Evolutionary conservation across 2,329 filamentous ascomycete species (phyloP).

Genomic region (Hymenoscyphus scutula): DNA sequence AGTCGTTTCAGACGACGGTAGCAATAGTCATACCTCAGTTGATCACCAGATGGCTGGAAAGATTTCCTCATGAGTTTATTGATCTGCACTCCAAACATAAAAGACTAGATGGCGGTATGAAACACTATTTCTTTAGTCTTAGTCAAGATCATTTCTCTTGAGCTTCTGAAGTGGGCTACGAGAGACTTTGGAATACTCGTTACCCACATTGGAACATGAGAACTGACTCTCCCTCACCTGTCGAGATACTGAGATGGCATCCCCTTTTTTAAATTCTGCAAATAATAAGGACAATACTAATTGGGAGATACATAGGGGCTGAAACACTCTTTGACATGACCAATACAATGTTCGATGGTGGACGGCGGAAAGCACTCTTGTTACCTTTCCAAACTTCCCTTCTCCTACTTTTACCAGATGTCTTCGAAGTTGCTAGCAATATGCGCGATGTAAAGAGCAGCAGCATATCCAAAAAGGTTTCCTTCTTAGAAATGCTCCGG

Average conservation of each 20-base stretch:
- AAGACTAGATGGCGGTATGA: conserved; percentile 56
- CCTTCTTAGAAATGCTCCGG: conserved; percentile 61
- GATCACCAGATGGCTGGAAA: conserved; percentile 64
- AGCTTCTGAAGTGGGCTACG: background rate
- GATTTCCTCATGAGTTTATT: conserved; percentile 63
- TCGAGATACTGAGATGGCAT: background rate
- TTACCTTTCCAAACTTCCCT: conserved; percentile 63
- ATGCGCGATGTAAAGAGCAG: conserved; percentile 61
- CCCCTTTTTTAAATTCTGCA: background rate
- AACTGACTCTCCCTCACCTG: background rate
- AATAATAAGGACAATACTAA: background rate
- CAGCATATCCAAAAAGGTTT: conserved; percentile 63
- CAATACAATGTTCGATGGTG: conserved; percentile 58
- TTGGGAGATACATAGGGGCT: conserved; percentile 35
- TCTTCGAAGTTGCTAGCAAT: conserved; percentile 68
- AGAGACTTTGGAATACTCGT: background rate
- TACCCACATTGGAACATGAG: background rate
- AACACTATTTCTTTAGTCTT: background rate
- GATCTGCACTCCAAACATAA: conserved; percentile 58
- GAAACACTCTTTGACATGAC: conserved; percentile 71
- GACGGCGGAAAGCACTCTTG: conserved; percentile 52
- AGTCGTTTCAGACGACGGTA: conserved; percentile 61
- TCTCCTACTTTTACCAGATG: conserved; percentile 63
- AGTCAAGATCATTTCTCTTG: background rate
- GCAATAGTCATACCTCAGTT: conserved; percentile 61